These are phyloP conservation scores for Setaria italica DNA, from an alignment of 202 grass and related monocot genomes.

Conservation along the genomic window DNA sequence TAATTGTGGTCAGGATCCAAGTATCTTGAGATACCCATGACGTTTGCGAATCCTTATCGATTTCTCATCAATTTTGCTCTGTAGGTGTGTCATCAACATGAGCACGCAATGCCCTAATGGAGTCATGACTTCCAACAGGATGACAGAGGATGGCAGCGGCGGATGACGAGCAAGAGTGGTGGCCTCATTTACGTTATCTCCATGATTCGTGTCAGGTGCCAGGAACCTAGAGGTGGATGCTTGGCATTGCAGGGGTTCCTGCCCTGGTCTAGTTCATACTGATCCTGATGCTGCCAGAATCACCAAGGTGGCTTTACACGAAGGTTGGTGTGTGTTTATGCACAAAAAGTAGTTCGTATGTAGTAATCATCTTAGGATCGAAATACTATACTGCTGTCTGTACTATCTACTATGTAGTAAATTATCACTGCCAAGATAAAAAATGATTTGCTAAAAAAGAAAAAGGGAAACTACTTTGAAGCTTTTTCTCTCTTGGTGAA, in stretches of 20 bases:
- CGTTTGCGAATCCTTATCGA: too few relatives aligned
- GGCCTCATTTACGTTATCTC: neutral
- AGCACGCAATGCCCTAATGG: too few relatives aligned
- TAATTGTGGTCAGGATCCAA: neutral
- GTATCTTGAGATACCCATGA: neutral
- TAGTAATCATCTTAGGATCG: too few relatives aligned
- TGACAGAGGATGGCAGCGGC: too few relatives aligned
- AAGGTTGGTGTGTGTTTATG: conserved; percentile 53
- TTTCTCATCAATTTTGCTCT: too few relatives aligned
- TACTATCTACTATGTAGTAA: neutral
- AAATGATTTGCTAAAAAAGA: neutral
- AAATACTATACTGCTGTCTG: too few relatives aligned
- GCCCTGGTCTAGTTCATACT: conserved; percentile 85
- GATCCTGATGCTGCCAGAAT: conserved; percentile 91
- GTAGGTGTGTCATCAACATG: too few relatives aligned
- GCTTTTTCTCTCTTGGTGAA: neutral
- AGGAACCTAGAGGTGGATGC: conserved; percentile 98
- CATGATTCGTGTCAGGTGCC: conserved; percentile 48
- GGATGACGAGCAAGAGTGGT: too few relatives aligned
- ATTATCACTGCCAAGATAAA: neutral
- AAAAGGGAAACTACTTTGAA: neutral
- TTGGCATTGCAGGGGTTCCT: conserved; percentile 88
- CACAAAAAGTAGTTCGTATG: neutral
- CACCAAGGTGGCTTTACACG: conserved; percentile 94
- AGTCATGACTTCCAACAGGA: too few relatives aligned